These are phyloP conservation scores for Brassica hybrid DNA, from an alignment of 441 rosid genomes.

Conservation along the genomic window DNA sequence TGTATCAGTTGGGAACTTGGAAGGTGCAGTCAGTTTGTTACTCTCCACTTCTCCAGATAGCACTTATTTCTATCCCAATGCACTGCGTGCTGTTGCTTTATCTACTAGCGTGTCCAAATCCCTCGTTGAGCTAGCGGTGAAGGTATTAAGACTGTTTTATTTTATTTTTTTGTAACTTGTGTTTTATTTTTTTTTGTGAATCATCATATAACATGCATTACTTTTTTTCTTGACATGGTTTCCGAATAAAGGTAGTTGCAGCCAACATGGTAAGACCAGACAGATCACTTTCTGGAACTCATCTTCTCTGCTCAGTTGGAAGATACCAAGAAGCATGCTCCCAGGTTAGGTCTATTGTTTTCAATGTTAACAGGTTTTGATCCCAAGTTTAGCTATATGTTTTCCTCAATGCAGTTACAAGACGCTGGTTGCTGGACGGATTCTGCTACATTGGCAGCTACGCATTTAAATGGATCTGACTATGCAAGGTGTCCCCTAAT, in stretches of 20 bases:
- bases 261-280: slow-evolving; percentile 1
- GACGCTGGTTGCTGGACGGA: not conserved
- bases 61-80: not conserved
- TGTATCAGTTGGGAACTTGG: not conserved
- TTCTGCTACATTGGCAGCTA: not conserved
- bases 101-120: not conserved
- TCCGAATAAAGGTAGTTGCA: not conserved
- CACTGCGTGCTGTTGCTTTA: not conserved
- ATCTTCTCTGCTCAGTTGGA: slow-evolving; percentile 3
- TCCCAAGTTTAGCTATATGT: not conserved
- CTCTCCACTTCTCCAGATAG: slow-evolving; percentile 3
- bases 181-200: not conserved
- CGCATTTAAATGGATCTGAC: not conserved
- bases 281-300: slow-evolving; percentile 1
- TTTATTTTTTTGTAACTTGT: not conserved
- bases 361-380: not conserved
- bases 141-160: not conserved
- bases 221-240: not conserved
- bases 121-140: not conserved
- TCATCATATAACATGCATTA: not conserved
- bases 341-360: not conserved
- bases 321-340: not conserved
- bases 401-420: not conserved
- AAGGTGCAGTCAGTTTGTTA: not conserved
- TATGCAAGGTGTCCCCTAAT: not conserved